Conservation (phyloP, 768 basidiomycete species). For the Austroboletus festivus region DNA sequence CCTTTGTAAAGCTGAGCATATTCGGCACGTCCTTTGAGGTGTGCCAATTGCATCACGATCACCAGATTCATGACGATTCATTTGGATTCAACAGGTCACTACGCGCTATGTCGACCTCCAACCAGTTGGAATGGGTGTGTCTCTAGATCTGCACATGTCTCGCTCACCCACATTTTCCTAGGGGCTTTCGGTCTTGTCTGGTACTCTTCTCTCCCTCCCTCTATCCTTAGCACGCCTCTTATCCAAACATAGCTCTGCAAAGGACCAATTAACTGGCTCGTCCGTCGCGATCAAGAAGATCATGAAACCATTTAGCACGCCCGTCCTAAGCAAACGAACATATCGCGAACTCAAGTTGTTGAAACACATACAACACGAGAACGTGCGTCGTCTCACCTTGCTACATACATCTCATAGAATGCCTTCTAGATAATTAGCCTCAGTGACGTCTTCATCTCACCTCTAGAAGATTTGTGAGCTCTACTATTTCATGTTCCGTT, state of each 20-base stretch:
- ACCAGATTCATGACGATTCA: slow-evolving; percentile 19
- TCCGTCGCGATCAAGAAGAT: slow-evolving; percentile 99
- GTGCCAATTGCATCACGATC: slow-evolving; percentile 14
- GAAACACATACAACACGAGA: slow-evolving; percentile 98
- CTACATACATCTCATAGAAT: slow-evolving; percentile 6
- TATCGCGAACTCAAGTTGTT: slow-evolving; percentile 97
- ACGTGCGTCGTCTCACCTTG: slow-evolving; percentile 49
- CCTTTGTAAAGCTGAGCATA: slow-evolving; percentile 97
- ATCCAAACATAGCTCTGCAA: slow-evolving; percentile 66
- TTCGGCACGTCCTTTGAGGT: slow-evolving; percentile 98
- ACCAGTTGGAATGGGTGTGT: slow-evolving; percentile 97
- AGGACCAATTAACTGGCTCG: slow-evolving; percentile 90
- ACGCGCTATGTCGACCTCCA: slow-evolving; percentile 99
- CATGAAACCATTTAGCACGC: slow-evolving; percentile 99
- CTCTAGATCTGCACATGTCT: slow-evolving; percentile 5
- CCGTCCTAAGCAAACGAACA: slow-evolving; percentile 96
- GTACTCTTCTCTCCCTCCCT: slow-evolving; percentile 40
- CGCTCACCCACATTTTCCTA: slow-evolving; percentile 18
- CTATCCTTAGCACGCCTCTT: slow-evolving; percentile 1
- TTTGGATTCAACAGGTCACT: slow-evolving; percentile 63
- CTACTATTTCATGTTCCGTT: background rate
- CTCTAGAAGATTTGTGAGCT: slow-evolving; percentile 93
- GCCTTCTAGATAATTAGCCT: slow-evolving; percentile 87
- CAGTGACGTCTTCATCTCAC: slow-evolving; percentile 98
- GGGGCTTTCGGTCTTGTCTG: slow-evolving; percentile 98